These are phyloP conservation scores for Cercospora nicotianae DNA, from an alignment of 2,329 filamentous ascomycete genomes.

Conservation along the genomic window DNA sequence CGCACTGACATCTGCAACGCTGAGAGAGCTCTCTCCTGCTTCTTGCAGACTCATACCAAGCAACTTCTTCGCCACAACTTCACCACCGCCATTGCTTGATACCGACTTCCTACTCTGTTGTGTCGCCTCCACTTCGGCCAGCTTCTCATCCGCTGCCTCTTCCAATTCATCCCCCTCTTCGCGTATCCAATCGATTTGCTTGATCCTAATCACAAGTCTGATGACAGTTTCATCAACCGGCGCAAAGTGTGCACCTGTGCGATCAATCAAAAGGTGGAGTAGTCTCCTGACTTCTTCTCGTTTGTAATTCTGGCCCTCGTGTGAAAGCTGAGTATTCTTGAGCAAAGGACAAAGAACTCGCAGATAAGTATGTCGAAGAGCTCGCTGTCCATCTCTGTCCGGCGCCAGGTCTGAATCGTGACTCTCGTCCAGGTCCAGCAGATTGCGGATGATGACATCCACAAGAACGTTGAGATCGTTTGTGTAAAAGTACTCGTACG, in stretches of 20 bases:
- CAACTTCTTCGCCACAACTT: slow-evolving; percentile 52
- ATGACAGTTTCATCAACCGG: slow-evolving; percentile 78
- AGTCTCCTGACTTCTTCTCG: slow-evolving; percentile 77
- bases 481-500: slow-evolving; percentile 97
- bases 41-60: slow-evolving; percentile 71
- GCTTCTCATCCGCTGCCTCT: slow-evolving; percentile 29
- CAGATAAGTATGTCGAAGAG: slow-evolving; percentile 87
- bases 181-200: slow-evolving; percentile 41
- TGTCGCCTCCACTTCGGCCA: slow-evolving; percentile 27
- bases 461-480: slow-evolving; percentile 93
- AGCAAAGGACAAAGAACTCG: slow-evolving; percentile 88
- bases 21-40: slow-evolving; percentile 67
- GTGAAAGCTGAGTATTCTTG: slow-evolving; percentile 83
- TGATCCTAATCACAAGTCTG: slow-evolving; percentile 72
- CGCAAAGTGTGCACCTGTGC: slow-evolving; percentile 64
- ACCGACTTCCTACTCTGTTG: slow-evolving; percentile 16
- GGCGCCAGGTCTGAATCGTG: slow-evolving; percentile 32
- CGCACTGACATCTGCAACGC: slow-evolving; percentile 69
- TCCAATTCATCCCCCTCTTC: slow-evolving; percentile 37
- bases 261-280: slow-evolving; percentile 63
- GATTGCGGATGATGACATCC: slow-evolving; percentile 92
- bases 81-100: slow-evolving; percentile 5
- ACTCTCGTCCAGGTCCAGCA: slow-evolving; percentile 89
- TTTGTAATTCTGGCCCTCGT: slow-evolving; percentile 83
- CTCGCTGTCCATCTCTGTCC: slow-evolving; percentile 38